phyloP scores from a whole-genome alignment of 2,329 filamentous ascomycete species.

The Colletotrichum phormii region DNA sequence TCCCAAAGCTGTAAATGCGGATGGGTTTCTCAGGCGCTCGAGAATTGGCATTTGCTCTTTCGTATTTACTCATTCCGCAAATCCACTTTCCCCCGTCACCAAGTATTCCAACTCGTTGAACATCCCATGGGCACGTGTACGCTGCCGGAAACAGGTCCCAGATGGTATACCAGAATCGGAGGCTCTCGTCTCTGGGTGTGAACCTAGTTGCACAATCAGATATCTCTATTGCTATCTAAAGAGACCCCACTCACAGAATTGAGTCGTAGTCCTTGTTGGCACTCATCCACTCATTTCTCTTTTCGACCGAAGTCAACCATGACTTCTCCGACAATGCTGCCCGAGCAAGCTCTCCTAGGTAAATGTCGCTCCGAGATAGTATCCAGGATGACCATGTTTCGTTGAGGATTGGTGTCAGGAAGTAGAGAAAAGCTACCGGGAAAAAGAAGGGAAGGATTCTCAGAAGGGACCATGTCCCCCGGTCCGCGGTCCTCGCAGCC shows the following conservation, averaged over 20 bases:
- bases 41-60: conserved; percentile 33
- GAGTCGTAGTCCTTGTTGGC: not conserved
- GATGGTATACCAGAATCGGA: conserved; percentile 42
- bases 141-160: conserved; percentile 53
- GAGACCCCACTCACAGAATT: not conserved
- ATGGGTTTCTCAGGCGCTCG: conserved; percentile 36
- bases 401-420: not conserved
- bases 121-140: conserved; percentile 52
- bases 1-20: conserved; percentile 53
- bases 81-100: conserved; percentile 56
- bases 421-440: not conserved
- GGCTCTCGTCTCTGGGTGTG: not conserved
- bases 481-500: not conserved
- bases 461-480: not conserved
- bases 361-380: not conserved
- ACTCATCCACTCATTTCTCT: not conserved
- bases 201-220: not conserved
- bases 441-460: not conserved
- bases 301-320: not conserved
- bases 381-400: not conserved
- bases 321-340: not conserved
- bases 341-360: not conserved
- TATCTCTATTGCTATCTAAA: too few relatives aligned
- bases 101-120: conserved; percentile 50
- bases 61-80: conserved; percentile 51